These are phyloP conservation scores for Fusarium liriodendri DNA, from an alignment of 2,329 filamentous ascomycete genomes.

Conservation along the genomic window DNA sequence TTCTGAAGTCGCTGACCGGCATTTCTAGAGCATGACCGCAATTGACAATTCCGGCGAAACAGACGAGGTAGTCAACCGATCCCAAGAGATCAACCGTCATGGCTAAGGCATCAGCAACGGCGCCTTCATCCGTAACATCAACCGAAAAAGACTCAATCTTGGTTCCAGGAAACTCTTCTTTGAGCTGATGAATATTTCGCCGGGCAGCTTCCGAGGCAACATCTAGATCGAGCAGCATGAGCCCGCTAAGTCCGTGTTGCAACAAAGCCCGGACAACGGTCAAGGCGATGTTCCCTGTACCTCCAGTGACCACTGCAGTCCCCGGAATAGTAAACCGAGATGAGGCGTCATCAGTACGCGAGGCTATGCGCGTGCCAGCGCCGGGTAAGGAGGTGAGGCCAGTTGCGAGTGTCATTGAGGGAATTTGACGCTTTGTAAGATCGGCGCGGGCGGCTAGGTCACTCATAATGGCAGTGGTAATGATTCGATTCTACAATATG, in stretches of 20 bases:
- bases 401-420: conserved; percentile 13
- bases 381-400: neutral
- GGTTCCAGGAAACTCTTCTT: neutral
- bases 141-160: neutral
- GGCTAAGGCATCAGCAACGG: neutral
- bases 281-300: conserved; percentile 9
- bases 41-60: conserved; percentile 64
- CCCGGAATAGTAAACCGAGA: conserved; percentile 6
- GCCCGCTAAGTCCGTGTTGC: conserved; percentile 5
- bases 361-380: neutral
- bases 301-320: conserved; percentile 9
- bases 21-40: conserved; percentile 72
- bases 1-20: conserved; percentile 67
- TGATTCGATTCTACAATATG: neutral
- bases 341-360: neutral
- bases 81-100: conserved; percentile 2
- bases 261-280: conserved; percentile 7
- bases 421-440: conserved; percentile 21
- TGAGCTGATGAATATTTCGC: neutral
- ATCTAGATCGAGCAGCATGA: conserved; percentile 17
- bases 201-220: neutral
- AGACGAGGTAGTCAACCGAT: conserved; percentile 9
- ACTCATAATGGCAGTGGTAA: neutral
- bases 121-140: conserved; percentile 13
- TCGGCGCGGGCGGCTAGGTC: conserved; percentile 2